phyloP scores from a whole-genome alignment of 495 filamentous ascomycete species.

The Penicillium roqueforti region DNA sequence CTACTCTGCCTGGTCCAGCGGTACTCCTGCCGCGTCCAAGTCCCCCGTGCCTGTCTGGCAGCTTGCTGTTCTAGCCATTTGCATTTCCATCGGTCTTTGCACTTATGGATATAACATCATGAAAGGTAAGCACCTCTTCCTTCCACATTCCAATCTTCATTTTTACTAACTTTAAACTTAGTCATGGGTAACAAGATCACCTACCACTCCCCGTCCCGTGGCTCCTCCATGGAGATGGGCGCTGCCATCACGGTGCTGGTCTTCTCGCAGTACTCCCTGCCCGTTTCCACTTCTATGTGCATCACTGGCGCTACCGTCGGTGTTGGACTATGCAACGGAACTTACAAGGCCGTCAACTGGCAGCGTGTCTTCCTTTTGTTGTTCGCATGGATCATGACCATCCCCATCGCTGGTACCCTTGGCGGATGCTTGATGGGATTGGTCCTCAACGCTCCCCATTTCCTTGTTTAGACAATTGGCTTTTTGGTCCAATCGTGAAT shows the following conservation, averaged over 20 bases:
- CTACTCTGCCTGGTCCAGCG: conserved; percentile 62
- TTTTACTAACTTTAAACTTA: conserved; percentile 26
- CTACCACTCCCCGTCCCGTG: conserved; percentile 58
- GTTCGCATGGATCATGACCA: conserved; percentile 58
- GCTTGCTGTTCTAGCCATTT: conserved; percentile 48
- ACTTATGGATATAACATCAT: conserved; percentile 71
- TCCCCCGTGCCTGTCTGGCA: conserved; percentile 57
- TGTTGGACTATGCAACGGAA: conserved; percentile 55
- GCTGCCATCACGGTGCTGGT: conserved; percentile 63
- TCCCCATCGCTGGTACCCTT: conserved; percentile 58
- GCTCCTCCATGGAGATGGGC: conserved; percentile 63
- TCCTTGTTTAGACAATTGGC: conserved; percentile 12
- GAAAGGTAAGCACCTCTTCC: conserved; percentile 39
- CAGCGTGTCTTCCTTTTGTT: conserved; percentile 53
- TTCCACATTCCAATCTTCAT: not conserved
- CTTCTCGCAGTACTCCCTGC: conserved; percentile 57
- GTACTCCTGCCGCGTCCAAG: conserved; percentile 43
- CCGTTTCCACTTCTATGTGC: conserved; percentile 57
- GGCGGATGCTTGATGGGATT: conserved; percentile 58
- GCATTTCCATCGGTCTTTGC: conserved; percentile 53
- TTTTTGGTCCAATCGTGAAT: not conserved
- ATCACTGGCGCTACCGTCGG: conserved; percentile 57
- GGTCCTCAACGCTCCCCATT: conserved; percentile 58
- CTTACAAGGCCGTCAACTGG: conserved; percentile 59
- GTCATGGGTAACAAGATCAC: conserved; percentile 67